phyloP scores from a whole-genome alignment of 805 yeast genomes.

The Candida dajiaensis region DNA sequence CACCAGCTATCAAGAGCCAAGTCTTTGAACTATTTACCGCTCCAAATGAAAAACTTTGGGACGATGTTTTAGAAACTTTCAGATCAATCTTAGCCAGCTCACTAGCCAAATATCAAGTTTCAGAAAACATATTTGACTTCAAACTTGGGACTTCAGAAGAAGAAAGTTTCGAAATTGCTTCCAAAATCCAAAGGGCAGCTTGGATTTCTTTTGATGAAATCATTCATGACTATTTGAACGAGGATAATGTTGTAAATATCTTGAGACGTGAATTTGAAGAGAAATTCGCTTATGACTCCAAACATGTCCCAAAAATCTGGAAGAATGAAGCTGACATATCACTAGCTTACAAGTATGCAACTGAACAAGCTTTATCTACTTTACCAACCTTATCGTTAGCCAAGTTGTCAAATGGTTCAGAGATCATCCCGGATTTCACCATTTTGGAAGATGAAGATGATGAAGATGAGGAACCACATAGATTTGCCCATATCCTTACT shows the following conservation, averaged over 20 bases:
- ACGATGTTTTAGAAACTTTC: conserved; percentile 42
- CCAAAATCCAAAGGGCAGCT: conserved; percentile 43
- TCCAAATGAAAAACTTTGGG: conserved; percentile 59
- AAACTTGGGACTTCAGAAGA: conserved; percentile 51
- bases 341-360: conserved; percentile 52
- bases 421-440: conserved; percentile 54
- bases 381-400: conserved; percentile 56
- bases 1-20: conserved; percentile 42
- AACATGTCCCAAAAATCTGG: conserved; percentile 81
- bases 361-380: conserved; percentile 45
- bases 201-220: conserved; percentile 62
- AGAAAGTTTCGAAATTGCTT: conserved; percentile 35
- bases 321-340: conserved; percentile 70
- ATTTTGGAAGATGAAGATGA: conserved; percentile 35
- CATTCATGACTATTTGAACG: conserved; percentile 56
- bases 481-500: conserved; percentile 53
- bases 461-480: conserved; percentile 34
- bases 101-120: conserved; percentile 25
- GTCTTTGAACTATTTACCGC: conserved; percentile 40
- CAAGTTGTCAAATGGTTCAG: conserved; percentile 42
- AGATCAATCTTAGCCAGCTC: conserved; percentile 26
- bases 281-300: conserved; percentile 72
- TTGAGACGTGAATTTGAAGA: conserved; percentile 81
- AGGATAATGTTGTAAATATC: conserved; percentile 58
- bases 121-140: conserved; percentile 45